A percentile compares a stretch with the other conserved stretches of the same genome.
These are phyloP conservation scores for Chytriomyces sp. DNA, from an alignment of 192 early-diverging fungal species.

Conservation along the genomic window DNA sequence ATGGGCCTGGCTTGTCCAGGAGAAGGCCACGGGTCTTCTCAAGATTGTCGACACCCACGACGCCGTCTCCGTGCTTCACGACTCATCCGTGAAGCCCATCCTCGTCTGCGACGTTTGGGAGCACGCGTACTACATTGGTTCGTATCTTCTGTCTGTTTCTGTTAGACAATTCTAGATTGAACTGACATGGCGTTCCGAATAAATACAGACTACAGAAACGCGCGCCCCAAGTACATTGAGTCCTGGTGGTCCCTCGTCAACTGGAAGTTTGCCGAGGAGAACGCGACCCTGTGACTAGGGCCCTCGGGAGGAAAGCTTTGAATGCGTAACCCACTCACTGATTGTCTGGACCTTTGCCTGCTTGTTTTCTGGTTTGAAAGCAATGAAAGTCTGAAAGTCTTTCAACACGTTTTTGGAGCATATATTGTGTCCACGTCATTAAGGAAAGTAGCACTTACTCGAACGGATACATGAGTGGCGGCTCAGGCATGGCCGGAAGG, in stretches of 20 bases:
- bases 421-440: too few relatives aligned
- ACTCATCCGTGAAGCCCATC: conserved; percentile 36
- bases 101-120: conserved; percentile 48
- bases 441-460: too few relatives aligned
- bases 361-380: not conserved
- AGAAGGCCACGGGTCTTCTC: conserved; percentile 36
- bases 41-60: conserved; percentile 48
- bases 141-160: not conserved
- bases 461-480: too few relatives aligned
- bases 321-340: too few relatives aligned
- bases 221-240: conserved; percentile 37
- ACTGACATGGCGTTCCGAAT: not conserved
- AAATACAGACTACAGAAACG: conserved; percentile 37
- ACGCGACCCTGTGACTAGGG: too few relatives aligned
- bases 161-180: not conserved
- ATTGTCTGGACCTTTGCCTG: too few relatives aligned
- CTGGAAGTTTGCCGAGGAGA: conserved; percentile 44
- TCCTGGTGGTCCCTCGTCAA: conserved; percentile 42
- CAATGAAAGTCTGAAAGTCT: not conserved
- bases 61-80: conserved; percentile 36
- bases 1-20: conserved; percentile 48
- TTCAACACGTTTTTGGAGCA: too few relatives aligned
- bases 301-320: too few relatives aligned
- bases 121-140: conserved; percentile 45
- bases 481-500: too few relatives aligned